Evolutionary conservation across 192 early-diverging fungal species (phyloP).

Genomic region (Coemansia sp.): DNA sequence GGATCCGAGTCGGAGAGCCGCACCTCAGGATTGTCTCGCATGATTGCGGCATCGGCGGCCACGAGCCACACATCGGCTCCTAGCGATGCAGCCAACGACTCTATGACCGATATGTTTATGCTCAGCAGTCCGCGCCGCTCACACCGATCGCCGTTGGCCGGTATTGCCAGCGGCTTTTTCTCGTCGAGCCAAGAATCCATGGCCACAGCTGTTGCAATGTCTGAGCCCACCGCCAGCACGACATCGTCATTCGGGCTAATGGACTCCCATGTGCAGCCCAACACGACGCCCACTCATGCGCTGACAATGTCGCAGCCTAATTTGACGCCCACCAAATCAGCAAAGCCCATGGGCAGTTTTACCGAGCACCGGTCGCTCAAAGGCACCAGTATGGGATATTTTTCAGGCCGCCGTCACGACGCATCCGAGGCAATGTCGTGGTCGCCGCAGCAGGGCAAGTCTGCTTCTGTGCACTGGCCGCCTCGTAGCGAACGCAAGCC

Average conservation of each 20-base stretch:
- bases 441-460: constrained; percentile 6
- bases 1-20: constrained; percentile 24
- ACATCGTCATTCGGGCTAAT: not conserved
- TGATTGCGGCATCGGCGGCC: constrained; percentile 11
- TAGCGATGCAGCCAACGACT: constrained; percentile 12
- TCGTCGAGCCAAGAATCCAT: constrained; percentile 44
- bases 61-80: constrained; percentile 1
- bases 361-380: constrained; percentile 3
- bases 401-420: constrained; percentile 19
- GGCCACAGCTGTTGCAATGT: constrained; percentile 12
- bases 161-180: constrained; percentile 35
- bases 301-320: constrained; percentile 6
- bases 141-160: constrained; percentile 35
- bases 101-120: constrained; percentile 11
- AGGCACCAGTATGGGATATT: constrained; percentile 32
- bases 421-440: constrained; percentile 3
- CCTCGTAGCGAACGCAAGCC: constrained; percentile 16
- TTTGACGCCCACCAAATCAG: not conserved
- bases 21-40: constrained; percentile 29
- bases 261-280: not conserved
- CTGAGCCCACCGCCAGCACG: constrained; percentile 11
- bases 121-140: constrained; percentile 22
- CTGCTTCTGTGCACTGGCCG: constrained; percentile 32
- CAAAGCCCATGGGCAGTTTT: constrained; percentile 4
- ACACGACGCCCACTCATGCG: constrained; percentile 12